Base-by-base conservation (phyloP, 208 protist genomes). In the Zelonia costaricensis region DNA sequence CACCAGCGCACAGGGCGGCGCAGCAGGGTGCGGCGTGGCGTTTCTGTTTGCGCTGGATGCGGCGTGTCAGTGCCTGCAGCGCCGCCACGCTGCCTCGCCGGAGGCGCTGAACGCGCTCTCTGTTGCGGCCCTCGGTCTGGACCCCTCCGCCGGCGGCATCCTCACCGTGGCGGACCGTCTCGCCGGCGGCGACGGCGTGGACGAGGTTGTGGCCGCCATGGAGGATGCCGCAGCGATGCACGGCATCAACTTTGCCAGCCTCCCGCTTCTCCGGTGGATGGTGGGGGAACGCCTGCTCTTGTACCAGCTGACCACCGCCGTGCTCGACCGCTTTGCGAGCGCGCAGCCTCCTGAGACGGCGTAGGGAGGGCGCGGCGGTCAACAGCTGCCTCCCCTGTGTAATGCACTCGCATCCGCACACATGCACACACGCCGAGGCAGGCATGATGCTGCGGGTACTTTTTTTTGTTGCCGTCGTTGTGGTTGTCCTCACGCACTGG, bases 31-130 rank as follows among this genome's bases (percentile, higher is more conserved):
- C 16, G 66, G 66, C 13, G 35, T 65, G 15, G 58, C 66, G 4
- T 63, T 90, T 31, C 49, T 90, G 33, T 46, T 56, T 31, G 69
- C 72, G 23, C 39, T 90, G 38, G 68, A 80, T 23, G 74, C 75
- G n/a, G 79, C 72, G 5, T 78, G 71, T 39, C 69, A 66, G 28
- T 42, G 43, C n/a, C 39, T 82, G 39, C 66, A 88, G 7, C 48
- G 77, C 9, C 46, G 74, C 18, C 74, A 59, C 8, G 60, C 82
- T 18, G 51, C 59, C 13, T 71, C 52, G 9, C 70, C 72, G 13
- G 56, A 54, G 27, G 74, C 82, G 22, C 56, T 88, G 3, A 77
- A 92, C 49, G 60, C 80, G 9, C 35, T 86, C 42, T 89, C 83
- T 9, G 58, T 92, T 42, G 72, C 60, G 10, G 75, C 76, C 10